These are phyloP conservation scores for Danielia reshetovae DNA, from an alignment of 805 yeast genomes.

Conservation along the genomic window DNA sequence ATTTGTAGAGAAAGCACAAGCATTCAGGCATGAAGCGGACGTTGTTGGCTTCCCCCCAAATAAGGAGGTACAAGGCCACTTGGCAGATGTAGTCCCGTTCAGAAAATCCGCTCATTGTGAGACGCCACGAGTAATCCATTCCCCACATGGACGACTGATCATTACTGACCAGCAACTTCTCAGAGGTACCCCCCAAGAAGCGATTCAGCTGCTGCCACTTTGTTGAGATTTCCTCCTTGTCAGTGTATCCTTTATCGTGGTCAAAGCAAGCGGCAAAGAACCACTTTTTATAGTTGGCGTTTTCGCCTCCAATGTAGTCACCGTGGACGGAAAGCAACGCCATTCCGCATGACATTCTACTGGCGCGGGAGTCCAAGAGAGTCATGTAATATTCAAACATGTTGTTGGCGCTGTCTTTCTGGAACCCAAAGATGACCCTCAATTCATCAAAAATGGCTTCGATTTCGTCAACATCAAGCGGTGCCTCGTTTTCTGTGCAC, in stretches of 20 bases:
- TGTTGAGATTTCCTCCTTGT: constrained; percentile 26
- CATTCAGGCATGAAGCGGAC: constrained; percentile 47
- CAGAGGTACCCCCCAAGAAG: constrained; percentile 4
- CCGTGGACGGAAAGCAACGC: constrained; percentile 80
- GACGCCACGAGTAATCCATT: constrained; percentile 56
- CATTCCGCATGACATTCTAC: constrained; percentile 65
- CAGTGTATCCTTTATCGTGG: constrained; percentile 52
- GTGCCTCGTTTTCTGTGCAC: constrained; percentile 14
- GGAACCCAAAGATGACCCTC: constrained; percentile 76
- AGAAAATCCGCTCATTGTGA: constrained; percentile 51
- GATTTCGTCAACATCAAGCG: constrained; percentile 45
- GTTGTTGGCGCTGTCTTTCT: constrained; percentile 69
- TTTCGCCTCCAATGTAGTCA: constrained; percentile 88
- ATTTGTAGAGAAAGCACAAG: constrained; percentile 31
- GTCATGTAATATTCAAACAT: constrained; percentile 78
- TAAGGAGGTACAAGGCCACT: constrained; percentile 55
- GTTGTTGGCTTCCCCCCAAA: constrained; percentile 80
- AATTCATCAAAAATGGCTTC: constrained; percentile 54
- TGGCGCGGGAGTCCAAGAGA: constrained; percentile 81
- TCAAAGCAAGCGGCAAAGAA: constrained; percentile 82
- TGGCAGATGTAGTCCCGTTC: constrained; percentile 61
- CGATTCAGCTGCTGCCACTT: constrained; percentile 27
- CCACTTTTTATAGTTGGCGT: constrained; percentile 88
- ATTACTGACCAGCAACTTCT: background rate
- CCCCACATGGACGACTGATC: constrained; percentile 15